Evolutionary conservation across 306 rosid genomes (phyloP), one percentile per base, ranked within the genome.

Genomic region (Phaseolus lunatus): DNA sequence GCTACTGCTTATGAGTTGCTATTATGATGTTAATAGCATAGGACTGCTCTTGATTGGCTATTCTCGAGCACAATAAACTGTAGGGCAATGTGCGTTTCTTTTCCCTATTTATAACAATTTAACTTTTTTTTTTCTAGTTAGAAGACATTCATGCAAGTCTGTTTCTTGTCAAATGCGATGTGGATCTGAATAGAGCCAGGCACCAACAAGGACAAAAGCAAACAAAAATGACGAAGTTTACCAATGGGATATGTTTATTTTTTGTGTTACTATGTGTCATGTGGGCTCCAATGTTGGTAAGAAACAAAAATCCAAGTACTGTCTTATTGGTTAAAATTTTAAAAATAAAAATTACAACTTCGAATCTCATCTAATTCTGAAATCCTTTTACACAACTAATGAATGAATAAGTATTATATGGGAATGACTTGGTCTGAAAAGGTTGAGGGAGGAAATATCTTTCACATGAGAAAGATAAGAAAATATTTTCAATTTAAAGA

Each of bases 241-340:
- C 94, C 90, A 87, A 83, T 81, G 98, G 98, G 49, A 91, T 94
- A 81, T 94, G 98, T 73, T 84, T 94, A 63, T 87, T 94, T 86
- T 94, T 88, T 71, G 86, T 91, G 64, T 78, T 91, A 80, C 74
- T 94, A 37, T 88, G 94, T 76, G 98, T 94, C 70, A 90, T 91
- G 75, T 94, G 98, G 98, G 90, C 98, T 77, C 98, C 98, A 19
- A 94, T 94, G 98, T 92, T 88, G 96, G 97, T 94, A 87, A 80
- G 90, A 44, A 81, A 64, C 65, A 76, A 45, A 62, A 62, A 67
- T 29, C 23, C 65, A 50, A 14, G 39, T 76, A 68, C 19, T 18
- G 47, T 3, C 62, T 49, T 67, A 39, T 39, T 39, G 44, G 44
- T 39, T 39, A 39, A 39, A 39, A 9, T 39, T n/a, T 35, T 39